Percentiles rank a stretch among this genome's conserved stretches.
These are phyloP conservation scores for Mycena maculata DNA, from an alignment of 768 basidiomycete genomes.

Conservation along the genomic window DNA sequence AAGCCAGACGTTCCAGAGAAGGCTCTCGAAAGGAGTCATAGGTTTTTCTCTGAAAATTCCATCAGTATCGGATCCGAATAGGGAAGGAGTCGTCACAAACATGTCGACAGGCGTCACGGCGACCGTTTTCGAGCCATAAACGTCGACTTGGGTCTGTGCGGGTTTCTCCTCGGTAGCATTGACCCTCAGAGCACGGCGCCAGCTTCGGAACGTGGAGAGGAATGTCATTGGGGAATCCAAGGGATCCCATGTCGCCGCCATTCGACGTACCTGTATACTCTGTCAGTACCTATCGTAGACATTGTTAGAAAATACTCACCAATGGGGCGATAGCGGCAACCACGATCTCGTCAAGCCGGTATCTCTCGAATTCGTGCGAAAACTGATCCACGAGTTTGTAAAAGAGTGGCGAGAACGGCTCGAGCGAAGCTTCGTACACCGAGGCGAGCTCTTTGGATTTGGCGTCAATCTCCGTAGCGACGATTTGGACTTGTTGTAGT, in stretches of 20 bases:
- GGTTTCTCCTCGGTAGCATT: slow-evolving; percentile 56
- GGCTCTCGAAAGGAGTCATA: slow-evolving; percentile 96
- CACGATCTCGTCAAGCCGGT: slow-evolving; percentile 90
- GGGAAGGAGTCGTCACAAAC: slow-evolving; percentile 52
- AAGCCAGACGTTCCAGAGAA: slow-evolving; percentile 95
- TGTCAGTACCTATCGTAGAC: not conserved
- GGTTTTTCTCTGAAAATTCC: slow-evolving; percentile 57
- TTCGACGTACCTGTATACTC: slow-evolving; percentile 66
- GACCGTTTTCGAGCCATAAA: slow-evolving; percentile 63
- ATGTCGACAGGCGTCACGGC: slow-evolving; percentile 44
- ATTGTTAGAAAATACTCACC: slow-evolving; percentile 48
- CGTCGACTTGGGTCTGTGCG: slow-evolving; percentile 60
- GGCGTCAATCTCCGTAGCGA: slow-evolving; percentile 76
- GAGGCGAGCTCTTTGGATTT: slow-evolving; percentile 74
- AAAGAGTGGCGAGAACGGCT: slow-evolving; percentile 78
- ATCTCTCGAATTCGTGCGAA: slow-evolving; percentile 77
- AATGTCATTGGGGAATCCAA: slow-evolving; percentile 79
- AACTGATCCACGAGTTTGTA: slow-evolving; percentile 79
- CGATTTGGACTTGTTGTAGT: slow-evolving; percentile 79
- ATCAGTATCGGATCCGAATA: slow-evolving; percentile 19
- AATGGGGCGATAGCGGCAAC: slow-evolving; percentile 91
- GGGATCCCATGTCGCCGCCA: slow-evolving; percentile 85
- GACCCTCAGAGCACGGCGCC: slow-evolving; percentile 77
- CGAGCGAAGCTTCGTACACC: slow-evolving; percentile 77
- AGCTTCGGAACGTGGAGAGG: slow-evolving; percentile 72